A percentile compares a stretch with the other conserved stretches of the same genome.
Conservation (phyloP, 495 filamentous ascomycete genomes). For the Tetracladium setigerum region DNA sequence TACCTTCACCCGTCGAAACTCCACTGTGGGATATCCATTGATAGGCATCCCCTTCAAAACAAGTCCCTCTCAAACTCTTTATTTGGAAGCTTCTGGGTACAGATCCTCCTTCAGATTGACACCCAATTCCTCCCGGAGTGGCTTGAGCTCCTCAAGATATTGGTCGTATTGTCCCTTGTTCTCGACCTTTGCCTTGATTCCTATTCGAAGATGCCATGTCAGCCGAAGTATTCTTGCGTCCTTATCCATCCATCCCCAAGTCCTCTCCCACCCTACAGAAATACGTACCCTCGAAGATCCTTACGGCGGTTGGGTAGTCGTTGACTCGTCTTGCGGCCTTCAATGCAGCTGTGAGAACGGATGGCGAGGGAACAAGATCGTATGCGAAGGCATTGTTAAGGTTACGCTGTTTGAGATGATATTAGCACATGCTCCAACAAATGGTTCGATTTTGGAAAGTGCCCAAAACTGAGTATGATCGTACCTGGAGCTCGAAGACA, state of each 20-base stretch:
- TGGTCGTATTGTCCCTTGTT: slow-evolving; percentile 96
- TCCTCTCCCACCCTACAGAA: neutral
- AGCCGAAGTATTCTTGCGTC: slow-evolving; percentile 4
- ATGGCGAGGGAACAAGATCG: slow-evolving; percentile 93
- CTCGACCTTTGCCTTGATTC: slow-evolving; percentile 99
- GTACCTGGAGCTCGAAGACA: slow-evolving; percentile 99
- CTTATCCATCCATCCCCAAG: neutral
- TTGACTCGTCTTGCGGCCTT: slow-evolving; percentile 91
- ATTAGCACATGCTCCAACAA: neutral
- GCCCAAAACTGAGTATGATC: slow-evolving; percentile 19
- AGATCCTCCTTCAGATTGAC: slow-evolving; percentile 88
- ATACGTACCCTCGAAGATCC: slow-evolving; percentile 88
- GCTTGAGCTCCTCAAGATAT: slow-evolving; percentile 90
- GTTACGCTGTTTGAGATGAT: slow-evolving; percentile 62
- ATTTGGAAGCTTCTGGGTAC: slow-evolving; percentile 58
- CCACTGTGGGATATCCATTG: slow-evolving; percentile 13
- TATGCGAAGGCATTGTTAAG: slow-evolving; percentile 99
- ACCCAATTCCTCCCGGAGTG: slow-evolving; percentile 87
- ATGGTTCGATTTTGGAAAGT: neutral
- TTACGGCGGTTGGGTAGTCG: slow-evolving; percentile 95
- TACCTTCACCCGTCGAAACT: slow-evolving; percentile 5
- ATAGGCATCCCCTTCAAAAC: slow-evolving; percentile 4
- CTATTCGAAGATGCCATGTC: slow-evolving; percentile 34
- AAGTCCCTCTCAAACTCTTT: slow-evolving; percentile 5
- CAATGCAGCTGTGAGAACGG: slow-evolving; percentile 86